These are phyloP conservation scores for Nasturtium officinale DNA, from an alignment of 345 rosid species.

Conservation along the genomic window DNA sequence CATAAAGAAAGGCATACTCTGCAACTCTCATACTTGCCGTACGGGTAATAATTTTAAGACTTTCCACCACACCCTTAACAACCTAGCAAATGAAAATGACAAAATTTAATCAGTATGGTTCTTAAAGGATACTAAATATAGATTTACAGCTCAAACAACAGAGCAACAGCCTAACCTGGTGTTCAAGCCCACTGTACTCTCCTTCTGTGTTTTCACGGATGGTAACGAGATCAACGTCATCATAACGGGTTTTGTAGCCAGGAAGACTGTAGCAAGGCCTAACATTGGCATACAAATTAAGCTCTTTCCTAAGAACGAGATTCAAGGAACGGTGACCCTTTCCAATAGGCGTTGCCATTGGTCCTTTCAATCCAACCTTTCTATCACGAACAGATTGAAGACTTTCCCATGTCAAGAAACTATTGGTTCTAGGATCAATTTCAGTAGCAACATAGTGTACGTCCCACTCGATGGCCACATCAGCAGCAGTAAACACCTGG, in stretches of 20 bases:
- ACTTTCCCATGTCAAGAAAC: conserved; percentile 96
- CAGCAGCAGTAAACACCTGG: conserved; percentile 75
- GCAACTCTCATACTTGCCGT: conserved; percentile 87
- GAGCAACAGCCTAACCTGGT: conserved; percentile 58
- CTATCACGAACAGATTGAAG: conserved; percentile 77
- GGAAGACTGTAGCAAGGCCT: conserved; percentile 97
- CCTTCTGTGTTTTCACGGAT: conserved; percentile 98
- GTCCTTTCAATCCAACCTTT: conserved; percentile 90
- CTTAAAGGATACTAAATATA: not conserved
- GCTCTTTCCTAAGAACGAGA: conserved; percentile 89
- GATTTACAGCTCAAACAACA: not conserved
- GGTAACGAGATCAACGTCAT: conserved; percentile 84
- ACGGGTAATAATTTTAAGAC: conserved; percentile 92
- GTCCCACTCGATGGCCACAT: conserved; percentile 90
- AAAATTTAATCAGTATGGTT: not conserved
- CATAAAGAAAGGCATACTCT: conserved; percentile 2
- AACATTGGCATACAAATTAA: conserved; percentile 90
- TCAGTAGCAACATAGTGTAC: conserved; percentile 73
- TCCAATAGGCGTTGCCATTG: conserved; percentile 98
- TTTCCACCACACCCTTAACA: conserved; percentile 97
- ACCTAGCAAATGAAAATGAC: conserved; percentile 52
- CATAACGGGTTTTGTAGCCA: conserved; percentile 90
- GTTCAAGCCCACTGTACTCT: conserved; percentile 98
- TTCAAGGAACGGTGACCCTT: conserved; percentile 97
- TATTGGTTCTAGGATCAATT: conserved; percentile 90